Evolutionary conservation across 345 rosid genomes (phyloP), one percentile per base, ranked within the genome.

Genomic region (Firmiana major): DNA sequence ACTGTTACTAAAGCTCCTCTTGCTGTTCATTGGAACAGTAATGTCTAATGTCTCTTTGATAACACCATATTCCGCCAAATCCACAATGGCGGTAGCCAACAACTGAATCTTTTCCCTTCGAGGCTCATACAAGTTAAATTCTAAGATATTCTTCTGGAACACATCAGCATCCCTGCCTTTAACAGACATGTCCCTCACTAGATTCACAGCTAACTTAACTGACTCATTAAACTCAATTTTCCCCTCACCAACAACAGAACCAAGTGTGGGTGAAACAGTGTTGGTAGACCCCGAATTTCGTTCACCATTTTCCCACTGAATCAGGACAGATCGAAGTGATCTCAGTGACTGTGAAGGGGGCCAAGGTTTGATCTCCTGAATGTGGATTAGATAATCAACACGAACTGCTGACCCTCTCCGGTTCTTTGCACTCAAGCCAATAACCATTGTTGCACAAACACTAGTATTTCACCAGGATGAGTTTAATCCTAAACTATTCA

Each of bases 341-440:
- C 88, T 81, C 65, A 95, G 88, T 16, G 99, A 91, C 79, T 95
- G 98, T 26, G 99, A 91, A 43, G 99, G 99, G 6, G 99, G 99
- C 99, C 99, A 95, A 46, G 97, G 99, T 85, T 88, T 93, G 86
- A 95, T 81, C 66, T 95, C 97, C 79, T 86, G 92, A 83, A 95
- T 81, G 80, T 89, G 91, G 78, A 95, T 83, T 21, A 87, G 21
- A 79, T 93, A 95, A 79, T 87, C 84, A 46, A 88, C 85, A 63
- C 86, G 94, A 68, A 88, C 80, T 0, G 88, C 74, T 24, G 87
- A 75, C 59, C 84, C 86, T 88, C 86, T 89, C 82, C 82, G 70
- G 85, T 59, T 90, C 88, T 88, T 94, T 7, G 89, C 84, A 86
- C 40, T 89, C 79, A 83, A 60, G 77, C 96, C 93, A 62, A 87